phyloP scores from a whole-genome alignment of 768 basidiomycete genomes.

The Hygrocybe coccinea region DNA sequence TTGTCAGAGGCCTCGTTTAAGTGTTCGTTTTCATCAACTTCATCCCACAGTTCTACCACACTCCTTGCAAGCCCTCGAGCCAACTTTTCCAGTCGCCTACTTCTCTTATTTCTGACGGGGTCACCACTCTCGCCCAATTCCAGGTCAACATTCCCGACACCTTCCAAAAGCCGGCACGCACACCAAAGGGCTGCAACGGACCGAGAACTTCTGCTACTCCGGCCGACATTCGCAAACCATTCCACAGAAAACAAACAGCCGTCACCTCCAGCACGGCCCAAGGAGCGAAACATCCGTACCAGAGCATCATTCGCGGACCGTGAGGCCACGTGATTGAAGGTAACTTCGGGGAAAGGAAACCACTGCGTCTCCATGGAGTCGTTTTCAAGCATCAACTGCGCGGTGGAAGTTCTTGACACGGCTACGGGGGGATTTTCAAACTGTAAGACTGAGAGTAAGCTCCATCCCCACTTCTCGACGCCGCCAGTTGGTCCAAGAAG shows the following conservation, averaged over 20 bases:
- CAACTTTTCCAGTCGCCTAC: slow-evolving; percentile 58
- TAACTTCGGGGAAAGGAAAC: slow-evolving; percentile 54
- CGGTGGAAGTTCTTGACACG: slow-evolving; percentile 43
- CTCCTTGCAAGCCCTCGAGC: slow-evolving; percentile 57
- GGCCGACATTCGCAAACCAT: slow-evolving; percentile 65
- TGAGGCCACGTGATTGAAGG: slow-evolving; percentile 52
- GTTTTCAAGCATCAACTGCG: slow-evolving; percentile 56
- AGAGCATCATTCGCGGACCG: slow-evolving; percentile 50
- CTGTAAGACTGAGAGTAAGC: slow-evolving; percentile 74
- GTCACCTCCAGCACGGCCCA: slow-evolving; percentile 68
- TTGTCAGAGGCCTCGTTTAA: slow-evolving; percentile 10
- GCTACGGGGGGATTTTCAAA: slow-evolving; percentile 53
- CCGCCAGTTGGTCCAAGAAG: slow-evolving; percentile 78
- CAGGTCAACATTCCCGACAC: slow-evolving; percentile 51
- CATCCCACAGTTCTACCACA: slow-evolving; percentile 71
- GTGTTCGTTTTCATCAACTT: slow-evolving; percentile 22
- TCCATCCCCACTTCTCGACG: slow-evolving; percentile 91
- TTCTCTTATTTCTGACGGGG: slow-evolving; percentile 27
- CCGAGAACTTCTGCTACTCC: slow-evolving; percentile 38
- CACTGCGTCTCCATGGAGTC: slow-evolving; percentile 31
- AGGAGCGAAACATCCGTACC: slow-evolving; percentile 63
- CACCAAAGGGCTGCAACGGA: slow-evolving; percentile 82
- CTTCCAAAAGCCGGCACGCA: slow-evolving; percentile 70
- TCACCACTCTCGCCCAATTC: slow-evolving; percentile 25
- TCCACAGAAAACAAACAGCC: slow-evolving; percentile 72